Evolutionary conservation across 169 alveolate genomes (phyloP).

Genomic region (Plasmodium inui): DNA sequence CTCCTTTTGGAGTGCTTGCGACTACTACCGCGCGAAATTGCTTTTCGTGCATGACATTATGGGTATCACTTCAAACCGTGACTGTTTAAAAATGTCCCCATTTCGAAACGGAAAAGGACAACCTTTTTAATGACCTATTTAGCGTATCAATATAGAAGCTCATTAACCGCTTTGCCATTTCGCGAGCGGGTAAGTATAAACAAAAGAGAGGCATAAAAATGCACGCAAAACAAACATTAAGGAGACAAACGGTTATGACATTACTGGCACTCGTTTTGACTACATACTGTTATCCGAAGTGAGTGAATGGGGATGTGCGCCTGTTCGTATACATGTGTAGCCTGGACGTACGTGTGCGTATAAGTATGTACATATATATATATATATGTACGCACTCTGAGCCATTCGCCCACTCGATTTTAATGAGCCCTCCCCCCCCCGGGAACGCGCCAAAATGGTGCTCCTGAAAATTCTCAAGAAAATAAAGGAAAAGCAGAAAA

Average conservation of each 20-base stretch:
- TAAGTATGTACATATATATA: not conserved
- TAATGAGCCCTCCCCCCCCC: not conserved
- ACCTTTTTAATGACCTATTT: not conserved
- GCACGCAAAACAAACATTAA: not conserved
- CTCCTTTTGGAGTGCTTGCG: not conserved
- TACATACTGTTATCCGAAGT: not conserved
- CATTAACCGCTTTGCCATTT: not conserved
- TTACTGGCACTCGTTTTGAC: not conserved
- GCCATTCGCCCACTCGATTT: not conserved
- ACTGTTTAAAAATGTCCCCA: not conserved
- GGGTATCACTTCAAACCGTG: not conserved
- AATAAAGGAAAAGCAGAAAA: constrained; percentile 94
- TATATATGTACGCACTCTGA: not conserved
- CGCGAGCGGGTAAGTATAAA: not conserved
- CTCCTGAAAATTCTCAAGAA: constrained; percentile 92
- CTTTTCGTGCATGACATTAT: not conserved
- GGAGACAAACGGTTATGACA: not conserved
- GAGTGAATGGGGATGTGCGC: not conserved
- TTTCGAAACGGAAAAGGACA: not conserved
- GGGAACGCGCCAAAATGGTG: constrained; percentile 86
- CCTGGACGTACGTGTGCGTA: not conserved
- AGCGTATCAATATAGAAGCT: not conserved
- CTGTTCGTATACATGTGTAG: not conserved
- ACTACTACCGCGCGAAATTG: not conserved
- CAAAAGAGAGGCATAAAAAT: not conserved